Percentiles rank a stretch among this genome's conserved stretches.
phyloP scores from a whole-genome alignment of 306 rosid species.

The Heteromeles arbutifolia region DNA sequence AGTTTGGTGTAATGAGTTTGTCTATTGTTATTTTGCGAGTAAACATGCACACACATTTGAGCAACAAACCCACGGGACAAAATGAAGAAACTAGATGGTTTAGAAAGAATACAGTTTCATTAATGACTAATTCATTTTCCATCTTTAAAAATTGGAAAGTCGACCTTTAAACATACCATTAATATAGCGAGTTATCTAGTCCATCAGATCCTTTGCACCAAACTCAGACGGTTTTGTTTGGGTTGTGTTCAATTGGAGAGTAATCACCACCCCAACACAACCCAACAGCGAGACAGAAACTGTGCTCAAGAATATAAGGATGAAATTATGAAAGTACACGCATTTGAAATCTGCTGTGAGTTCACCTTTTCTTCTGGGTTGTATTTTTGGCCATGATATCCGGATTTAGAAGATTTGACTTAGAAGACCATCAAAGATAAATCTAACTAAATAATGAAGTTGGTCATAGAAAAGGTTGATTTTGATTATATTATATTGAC shows the following conservation, averaged over 20 bases:
- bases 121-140: no score
- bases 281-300: background rate
- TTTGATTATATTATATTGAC: no score
- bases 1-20: background rate
- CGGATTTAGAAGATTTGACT: background rate
- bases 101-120: no score
- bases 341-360: background rate
- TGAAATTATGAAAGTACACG: background rate
- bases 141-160: no score
- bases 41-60: background rate
- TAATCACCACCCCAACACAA: no score
- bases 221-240: no score
- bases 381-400: constrained; percentile 4
- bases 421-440: background rate
- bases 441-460: constrained; percentile 4
- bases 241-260: no score
- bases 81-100: background rate
- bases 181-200: no score
- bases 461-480: background rate
- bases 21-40: background rate
- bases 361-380: background rate
- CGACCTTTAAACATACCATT: no score
- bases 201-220: no score
- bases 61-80: no score
- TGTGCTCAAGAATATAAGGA: background rate